Evolutionary conservation across 768 basidiomycete species (phyloP), one percentile per base, ranked within the genome.

Genomic region (Galerina sulciceps): DNA sequence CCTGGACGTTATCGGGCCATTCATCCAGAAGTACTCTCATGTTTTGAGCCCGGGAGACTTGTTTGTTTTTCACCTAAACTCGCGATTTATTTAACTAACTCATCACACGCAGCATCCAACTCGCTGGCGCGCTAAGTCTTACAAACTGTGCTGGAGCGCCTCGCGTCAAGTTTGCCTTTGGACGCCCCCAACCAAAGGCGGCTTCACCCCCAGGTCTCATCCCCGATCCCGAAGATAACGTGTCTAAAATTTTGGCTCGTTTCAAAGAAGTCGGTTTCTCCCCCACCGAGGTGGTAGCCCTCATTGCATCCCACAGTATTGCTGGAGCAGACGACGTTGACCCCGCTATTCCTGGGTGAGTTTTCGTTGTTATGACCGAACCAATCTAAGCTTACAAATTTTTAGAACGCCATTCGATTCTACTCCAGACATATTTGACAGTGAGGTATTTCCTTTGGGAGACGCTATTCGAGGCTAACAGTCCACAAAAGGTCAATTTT

Each of bases 61-160:
- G 57, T 58, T 42, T 0, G 57, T 36, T 14, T 10, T 46, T 23
- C n/a, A 15, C 45, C 45, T 10, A 9, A 9, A 44, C 18, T 11
- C 14, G 10, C 9, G 17, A 2, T 5, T 4, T 55, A 18, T 18
- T 18, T 11, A 0, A 14, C 10, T 35, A 10, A 22, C 6, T 18
- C 13, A 4, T 18, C 22, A 9, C 31, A 5, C 6, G 34, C 17
- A 59, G 58, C 38, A 53, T 59, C 44, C 52, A 53, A n/a, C 42
- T 81, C 59, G 80, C 81, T 18, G 78, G 67, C 14, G 77, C 80
- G 3, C 74, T 79, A 22, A 76, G 75, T 45, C 66, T 76, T 18
- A 64, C 68, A 44, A 80, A 78, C 58, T 81, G 80, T 55, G 72
- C 74, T 8, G 79, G 79, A 60, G 76, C 76, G n/a, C 79, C 79